Base-by-base conservation (phyloP, 2,329 filamentous ascomycete genomes). In the Aspergillus jensenii region DNA sequence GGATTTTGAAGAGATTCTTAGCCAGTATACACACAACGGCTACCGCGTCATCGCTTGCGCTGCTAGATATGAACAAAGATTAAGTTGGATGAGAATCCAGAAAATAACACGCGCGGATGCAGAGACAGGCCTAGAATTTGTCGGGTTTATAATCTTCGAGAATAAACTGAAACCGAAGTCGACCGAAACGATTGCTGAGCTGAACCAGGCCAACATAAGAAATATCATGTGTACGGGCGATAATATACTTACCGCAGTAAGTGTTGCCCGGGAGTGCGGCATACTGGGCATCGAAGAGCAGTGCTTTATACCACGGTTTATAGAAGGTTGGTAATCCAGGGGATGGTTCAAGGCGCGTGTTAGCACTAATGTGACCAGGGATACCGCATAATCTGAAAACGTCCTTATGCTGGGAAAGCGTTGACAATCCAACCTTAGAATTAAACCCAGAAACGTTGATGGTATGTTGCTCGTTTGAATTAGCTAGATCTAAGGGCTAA, bases 141-240 rank as follows among this genome's bases (percentile, higher is more conserved):
- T 93, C 37, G 95, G 95, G 5, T 99, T 99, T 76, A 98, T 99
- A 70, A 89, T 99, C 54, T 99, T 99, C 67, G 95, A 99, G 77
- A 99, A 99, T 78, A 99, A 99, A 76, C 79, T 99, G 60, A 99
- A 99, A 74, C 88, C 90, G 1, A 92, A 86, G 19, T 97, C 93
- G 0, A 84, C 90, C 1, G 84, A 83, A 1, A 90, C 97, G 35
- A 85, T 99, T 25, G 84, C 89, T 56, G 93, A 98, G 75, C 82
- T 99, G 3, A 83, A 86, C 33, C 81, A 88, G 52, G 93, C 96
- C 7, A 90, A 90, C 56, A 96, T 99, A 64, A 86, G 91, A 37
- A 89, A 90, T 27, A 87, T 96, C 52, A 99, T 99, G 95, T 96
- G 96, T 62, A 99, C 95, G 0, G 95, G 95, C 31, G 95, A 99